Percentiles rank a stretch among this genome's conserved stretches.
phyloP scores from a whole-genome alignment of 2,329 filamentous ascomycete species.

The Delphinella strobiligena region DNA sequence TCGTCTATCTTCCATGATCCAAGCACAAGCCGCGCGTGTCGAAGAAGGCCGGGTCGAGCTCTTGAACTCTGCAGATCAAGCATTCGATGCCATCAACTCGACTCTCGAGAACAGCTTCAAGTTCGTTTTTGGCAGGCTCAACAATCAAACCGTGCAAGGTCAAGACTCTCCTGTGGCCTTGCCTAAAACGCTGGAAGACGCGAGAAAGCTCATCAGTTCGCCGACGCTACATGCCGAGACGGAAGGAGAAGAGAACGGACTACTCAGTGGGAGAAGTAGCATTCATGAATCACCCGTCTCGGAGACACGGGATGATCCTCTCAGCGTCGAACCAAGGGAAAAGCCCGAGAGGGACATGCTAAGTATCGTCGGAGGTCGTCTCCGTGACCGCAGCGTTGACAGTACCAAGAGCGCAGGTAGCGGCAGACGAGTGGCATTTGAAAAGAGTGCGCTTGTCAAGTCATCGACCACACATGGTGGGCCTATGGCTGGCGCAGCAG shows the following conservation, averaged over 20 bases:
- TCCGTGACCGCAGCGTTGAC: slow-evolving; percentile 65
- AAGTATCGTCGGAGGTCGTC: slow-evolving; percentile 57
- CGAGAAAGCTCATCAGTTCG: slow-evolving; percentile 73
- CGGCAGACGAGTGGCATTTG: slow-evolving; percentile 44
- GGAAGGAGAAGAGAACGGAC: slow-evolving; percentile 41
- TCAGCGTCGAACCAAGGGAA: slow-evolving; percentile 15
- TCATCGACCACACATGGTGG: slow-evolving; percentile 2
- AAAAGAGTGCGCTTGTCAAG: slow-evolving; percentile 5
- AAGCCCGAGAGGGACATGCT: slow-evolving; percentile 53
- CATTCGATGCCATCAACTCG: slow-evolving; percentile 81
- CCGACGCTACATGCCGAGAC: slow-evolving; percentile 32
- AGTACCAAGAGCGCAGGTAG: slow-evolving; percentile 54
- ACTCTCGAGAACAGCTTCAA: slow-evolving; percentile 88
- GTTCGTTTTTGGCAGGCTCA: slow-evolving; percentile 79
- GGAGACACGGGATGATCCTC: slow-evolving; percentile 15
- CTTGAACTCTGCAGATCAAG: slow-evolving; percentile 78
- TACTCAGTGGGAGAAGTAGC: slow-evolving; percentile 14
- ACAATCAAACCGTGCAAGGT: slow-evolving; percentile 47
- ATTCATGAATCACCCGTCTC: not conserved
- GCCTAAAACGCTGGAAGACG: slow-evolving; percentile 87
- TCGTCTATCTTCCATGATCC: slow-evolving; percentile 73
- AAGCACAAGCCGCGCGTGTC: slow-evolving; percentile 69
- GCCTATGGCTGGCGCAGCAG: slow-evolving; percentile 9
- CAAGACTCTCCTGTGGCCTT: slow-evolving; percentile 36
- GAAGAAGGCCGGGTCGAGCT: slow-evolving; percentile 58